These are phyloP conservation scores for Nephelium lappaceum DNA, from an alignment of 345 rosid species.

Conservation along the genomic window DNA sequence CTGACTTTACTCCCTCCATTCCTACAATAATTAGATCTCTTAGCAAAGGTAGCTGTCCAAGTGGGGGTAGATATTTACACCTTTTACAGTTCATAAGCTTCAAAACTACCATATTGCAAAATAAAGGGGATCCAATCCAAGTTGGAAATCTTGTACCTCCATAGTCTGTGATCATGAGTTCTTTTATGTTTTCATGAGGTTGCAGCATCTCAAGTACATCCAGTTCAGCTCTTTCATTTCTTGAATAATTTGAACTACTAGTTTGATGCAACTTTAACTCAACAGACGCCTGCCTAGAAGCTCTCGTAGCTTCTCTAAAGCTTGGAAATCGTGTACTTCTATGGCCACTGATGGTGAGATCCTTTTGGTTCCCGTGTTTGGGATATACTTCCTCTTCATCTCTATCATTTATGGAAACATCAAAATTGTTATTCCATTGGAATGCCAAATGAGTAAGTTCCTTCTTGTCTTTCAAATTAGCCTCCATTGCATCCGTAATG, in stretches of 20 bases:
- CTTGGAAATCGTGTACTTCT: not conserved
- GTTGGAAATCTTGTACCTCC: conserved; percentile 19
- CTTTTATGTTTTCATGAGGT: conserved; percentile 12
- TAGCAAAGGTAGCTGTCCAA: conserved; percentile 12
- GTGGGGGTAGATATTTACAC: conserved; percentile 13
- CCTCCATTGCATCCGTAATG: conserved; percentile 22
- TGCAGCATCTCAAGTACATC: conserved; percentile 23
- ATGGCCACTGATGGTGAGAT: not conserved
- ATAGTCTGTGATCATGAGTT: conserved; percentile 4
- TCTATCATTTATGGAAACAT: not conserved
- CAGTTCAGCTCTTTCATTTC: conserved; percentile 13
- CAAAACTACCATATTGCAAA: conserved; percentile 6
- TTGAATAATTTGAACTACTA: not conserved
- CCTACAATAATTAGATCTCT: conserved; percentile 4
- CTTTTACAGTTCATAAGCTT: not conserved
- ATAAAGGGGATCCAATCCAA: conserved; percentile 13
- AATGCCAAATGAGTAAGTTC: conserved; percentile 4
- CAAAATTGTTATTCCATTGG: conserved; percentile 15
- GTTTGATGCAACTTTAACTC: not conserved
- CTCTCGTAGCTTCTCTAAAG: conserved; percentile 13
- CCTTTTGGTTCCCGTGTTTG: not conserved
- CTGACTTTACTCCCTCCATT: conserved; percentile 15
- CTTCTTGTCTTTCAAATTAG: conserved; percentile 23
- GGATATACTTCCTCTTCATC: conserved; percentile 9
- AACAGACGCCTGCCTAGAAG: conserved; percentile 10